Evolutionary conservation across 2,329 filamentous ascomycete genomes (phyloP).

Genomic region (Sporothrix mexicana): DNA sequence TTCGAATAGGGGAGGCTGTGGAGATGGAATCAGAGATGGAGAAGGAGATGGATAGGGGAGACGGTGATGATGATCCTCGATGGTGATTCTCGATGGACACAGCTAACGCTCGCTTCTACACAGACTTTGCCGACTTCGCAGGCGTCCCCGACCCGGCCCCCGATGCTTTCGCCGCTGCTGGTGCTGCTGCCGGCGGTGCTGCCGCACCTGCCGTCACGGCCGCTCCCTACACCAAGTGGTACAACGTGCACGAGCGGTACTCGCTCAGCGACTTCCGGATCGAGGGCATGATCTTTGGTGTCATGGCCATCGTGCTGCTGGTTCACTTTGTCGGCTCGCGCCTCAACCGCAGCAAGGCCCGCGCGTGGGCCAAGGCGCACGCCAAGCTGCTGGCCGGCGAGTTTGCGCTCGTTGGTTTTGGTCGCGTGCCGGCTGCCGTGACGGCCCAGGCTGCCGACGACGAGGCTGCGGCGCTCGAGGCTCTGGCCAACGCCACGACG

Average conservation of each 20-base stretch:
- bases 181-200: slow-evolving; percentile 48
- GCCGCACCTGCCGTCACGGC: slow-evolving; percentile 55
- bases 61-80: neutral
- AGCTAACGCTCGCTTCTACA: neutral
- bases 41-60: neutral
- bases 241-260: slow-evolving; percentile 92
- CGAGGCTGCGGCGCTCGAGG: slow-evolving; percentile 71
- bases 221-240: slow-evolving; percentile 89
- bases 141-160: slow-evolving; percentile 70
- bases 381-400: slow-evolving; percentile 74
- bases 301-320: slow-evolving; percentile 75
- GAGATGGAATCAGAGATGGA: neutral
- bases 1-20: neutral
- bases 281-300: slow-evolving; percentile 80
- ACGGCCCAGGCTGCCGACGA: slow-evolving; percentile 50
- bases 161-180: slow-evolving; percentile 51
- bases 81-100: no score
- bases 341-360: slow-evolving; percentile 79
- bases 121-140: slow-evolving; percentile 95
- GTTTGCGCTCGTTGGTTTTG: slow-evolving; percentile 86
- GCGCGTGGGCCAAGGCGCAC: slow-evolving; percentile 79
- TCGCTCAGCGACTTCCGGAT: slow-evolving; percentile 82
- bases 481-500: slow-evolving; percentile 44
- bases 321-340: slow-evolving; percentile 82
- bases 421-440: slow-evolving; percentile 52